Evolutionary conservation across 345 rosid genomes (phyloP).

Genomic region (Citrus maxima): DNA sequence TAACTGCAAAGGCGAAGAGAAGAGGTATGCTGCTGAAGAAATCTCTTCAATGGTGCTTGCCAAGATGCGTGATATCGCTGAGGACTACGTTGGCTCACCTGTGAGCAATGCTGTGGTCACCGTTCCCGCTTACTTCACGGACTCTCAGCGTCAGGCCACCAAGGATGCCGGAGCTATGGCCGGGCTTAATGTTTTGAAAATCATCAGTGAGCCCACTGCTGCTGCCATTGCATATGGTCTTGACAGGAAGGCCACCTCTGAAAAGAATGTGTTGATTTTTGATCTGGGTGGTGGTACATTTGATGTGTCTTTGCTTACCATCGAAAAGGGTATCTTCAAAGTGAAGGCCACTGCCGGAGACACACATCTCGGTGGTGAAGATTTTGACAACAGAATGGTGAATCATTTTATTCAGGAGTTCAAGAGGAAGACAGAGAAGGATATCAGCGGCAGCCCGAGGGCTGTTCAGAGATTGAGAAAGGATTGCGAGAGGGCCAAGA

Average conservation of each 20-base stretch:
- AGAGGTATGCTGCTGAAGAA: slow-evolving; percentile 57
- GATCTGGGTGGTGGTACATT: slow-evolving; percentile 62
- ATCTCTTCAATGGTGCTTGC: slow-evolving; percentile 64
- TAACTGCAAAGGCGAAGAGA: slow-evolving; percentile 45
- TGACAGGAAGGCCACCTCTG: slow-evolving; percentile 40
- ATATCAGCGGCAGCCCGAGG: slow-evolving; percentile 38
- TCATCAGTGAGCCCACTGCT: slow-evolving; percentile 44
- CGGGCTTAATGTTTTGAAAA: slow-evolving; percentile 35
- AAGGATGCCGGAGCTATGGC: slow-evolving; percentile 41
- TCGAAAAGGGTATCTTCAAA: slow-evolving; percentile 44
- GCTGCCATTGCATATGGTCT: slow-evolving; percentile 55
- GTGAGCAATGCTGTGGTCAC: slow-evolving; percentile 45
- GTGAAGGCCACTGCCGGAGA: slow-evolving; percentile 54
- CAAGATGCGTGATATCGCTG: slow-evolving; percentile 67
- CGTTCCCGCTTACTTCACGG: slow-evolving; percentile 46
- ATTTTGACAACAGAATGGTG: slow-evolving; percentile 39
- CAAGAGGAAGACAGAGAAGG: slow-evolving; percentile 40
- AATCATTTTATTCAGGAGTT: slow-evolving; percentile 44
- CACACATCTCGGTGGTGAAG: slow-evolving; percentile 47
- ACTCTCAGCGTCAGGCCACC: slow-evolving; percentile 47
- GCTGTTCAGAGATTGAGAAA: slow-evolving; percentile 41
- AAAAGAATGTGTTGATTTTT: slow-evolving; percentile 43
- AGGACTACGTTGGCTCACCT: slow-evolving; percentile 39
- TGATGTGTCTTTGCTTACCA: slow-evolving; percentile 47
- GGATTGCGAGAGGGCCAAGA: slow-evolving; percentile 35